phyloP scores from a whole-genome alignment of 306 rosid genomes.

The Acacia confusa region DNA sequence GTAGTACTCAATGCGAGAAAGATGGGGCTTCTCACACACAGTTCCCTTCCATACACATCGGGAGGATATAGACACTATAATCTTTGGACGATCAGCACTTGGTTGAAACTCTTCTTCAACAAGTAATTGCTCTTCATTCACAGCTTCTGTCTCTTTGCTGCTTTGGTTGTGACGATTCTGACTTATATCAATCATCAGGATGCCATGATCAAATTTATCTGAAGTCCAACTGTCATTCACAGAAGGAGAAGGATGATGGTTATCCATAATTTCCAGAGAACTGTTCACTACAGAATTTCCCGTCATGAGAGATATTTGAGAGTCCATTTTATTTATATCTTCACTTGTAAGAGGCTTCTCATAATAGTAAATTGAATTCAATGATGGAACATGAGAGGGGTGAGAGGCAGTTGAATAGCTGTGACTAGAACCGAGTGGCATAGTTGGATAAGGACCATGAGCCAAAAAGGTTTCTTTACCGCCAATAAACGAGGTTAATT shows the following conservation, averaged over 20 bases:
- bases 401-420: neutral
- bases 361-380: neutral
- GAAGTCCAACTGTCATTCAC: neutral
- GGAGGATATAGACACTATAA: conserved; percentile 1
- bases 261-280: neutral
- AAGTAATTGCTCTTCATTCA: conserved; percentile 7
- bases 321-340: conserved; percentile 2
- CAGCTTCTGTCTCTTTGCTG: neutral
- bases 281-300: neutral
- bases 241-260: neutral
- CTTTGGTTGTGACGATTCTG: neutral
- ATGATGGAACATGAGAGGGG: neutral
- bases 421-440: neutral
- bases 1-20: conserved; percentile 1
- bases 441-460: neutral
- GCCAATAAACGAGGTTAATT: neutral
- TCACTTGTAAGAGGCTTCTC: neutral
- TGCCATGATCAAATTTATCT: neutral
- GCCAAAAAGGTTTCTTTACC: neutral
- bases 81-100: neutral
- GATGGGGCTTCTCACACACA: conserved; percentile 3
- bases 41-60: conserved; percentile 21
- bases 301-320: neutral
- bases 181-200: no score
- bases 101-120: neutral